Conservation (phyloP, 345 rosid species). For the Populus euphratica region DNA sequence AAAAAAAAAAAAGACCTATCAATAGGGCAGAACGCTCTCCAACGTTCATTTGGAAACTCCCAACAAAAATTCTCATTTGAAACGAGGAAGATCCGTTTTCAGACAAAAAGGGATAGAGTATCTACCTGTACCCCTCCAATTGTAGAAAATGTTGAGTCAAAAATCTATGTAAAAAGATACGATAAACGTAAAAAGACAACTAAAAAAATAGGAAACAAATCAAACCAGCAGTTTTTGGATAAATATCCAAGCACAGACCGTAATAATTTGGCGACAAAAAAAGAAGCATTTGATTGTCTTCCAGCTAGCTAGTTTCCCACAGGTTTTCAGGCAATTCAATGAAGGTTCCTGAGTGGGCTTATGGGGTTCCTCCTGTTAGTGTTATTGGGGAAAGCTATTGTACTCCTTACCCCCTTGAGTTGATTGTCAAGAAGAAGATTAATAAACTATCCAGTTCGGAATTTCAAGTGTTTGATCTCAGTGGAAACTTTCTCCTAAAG, state of each 20-base stretch:
- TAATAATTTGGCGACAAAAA: background rate
- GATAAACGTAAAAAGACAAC: background rate
- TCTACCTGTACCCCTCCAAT: conserved; percentile 1
- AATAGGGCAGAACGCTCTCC: background rate
- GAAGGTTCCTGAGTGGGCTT: conserved; percentile 13
- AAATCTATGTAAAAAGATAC: background rate
- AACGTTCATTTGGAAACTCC: background rate
- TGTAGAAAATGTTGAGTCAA: background rate
- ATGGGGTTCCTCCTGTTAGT: conserved; percentile 29
- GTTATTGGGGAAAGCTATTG: conserved; percentile 53
- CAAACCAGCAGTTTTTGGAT: background rate
- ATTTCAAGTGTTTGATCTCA: conserved; percentile 43
- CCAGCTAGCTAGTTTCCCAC: background rate
- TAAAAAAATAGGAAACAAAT: background rate
- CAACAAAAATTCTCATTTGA: background rate
- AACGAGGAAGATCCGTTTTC: background rate
- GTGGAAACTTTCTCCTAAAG: conserved; percentile 49
- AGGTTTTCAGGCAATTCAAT: conserved; percentile 2
- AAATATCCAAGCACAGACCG: background rate
- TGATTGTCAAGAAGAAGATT: conserved; percentile 44
- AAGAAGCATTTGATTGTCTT: background rate
- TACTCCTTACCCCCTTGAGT: conserved; percentile 48
- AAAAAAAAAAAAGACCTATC: background rate
- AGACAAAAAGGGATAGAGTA: background rate
- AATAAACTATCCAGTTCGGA: conserved; percentile 37